Evolutionary conservation across 208 protist species (phyloP).

Genomic region (Crithidia fasciculata): DNA sequence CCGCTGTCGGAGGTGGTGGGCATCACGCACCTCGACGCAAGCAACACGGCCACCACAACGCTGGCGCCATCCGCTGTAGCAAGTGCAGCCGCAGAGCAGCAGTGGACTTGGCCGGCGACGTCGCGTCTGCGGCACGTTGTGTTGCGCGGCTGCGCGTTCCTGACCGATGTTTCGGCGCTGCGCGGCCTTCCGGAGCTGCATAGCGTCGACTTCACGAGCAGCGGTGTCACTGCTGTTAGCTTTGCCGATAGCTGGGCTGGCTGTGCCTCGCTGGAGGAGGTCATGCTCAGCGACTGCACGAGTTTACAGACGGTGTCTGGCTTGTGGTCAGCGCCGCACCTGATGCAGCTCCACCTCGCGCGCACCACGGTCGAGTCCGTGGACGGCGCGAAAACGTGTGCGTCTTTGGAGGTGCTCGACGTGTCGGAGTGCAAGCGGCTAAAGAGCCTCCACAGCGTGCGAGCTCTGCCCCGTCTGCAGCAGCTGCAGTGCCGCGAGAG

Average conservation of each 20-base stretch:
- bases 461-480: conserved; percentile 28
- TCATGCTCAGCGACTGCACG: conserved; percentile 16
- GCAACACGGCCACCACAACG: not conserved
- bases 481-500: conserved; percentile 27
- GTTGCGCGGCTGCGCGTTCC: conserved; percentile 33
- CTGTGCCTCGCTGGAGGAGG: conserved; percentile 16
- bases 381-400: not conserved
- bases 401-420: conserved; percentile 29
- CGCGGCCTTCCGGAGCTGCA: conserved; percentile 27
- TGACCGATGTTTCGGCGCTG: conserved; percentile 35
- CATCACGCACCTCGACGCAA: conserved; percentile 28
- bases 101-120: conserved; percentile 8
- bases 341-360: conserved; percentile 21
- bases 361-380: conserved; percentile 2
- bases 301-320: conserved; percentile 7
- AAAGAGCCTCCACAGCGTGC: conserved; percentile 14
- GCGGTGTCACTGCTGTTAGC: conserved; percentile 19
- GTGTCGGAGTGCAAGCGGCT: conserved; percentile 17
- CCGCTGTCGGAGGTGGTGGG: conserved; percentile 7
- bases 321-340: conserved; percentile 18
- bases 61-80: not conserved
- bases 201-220: conserved; percentile 35
- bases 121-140: conserved; percentile 28
- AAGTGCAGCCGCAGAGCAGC: conserved; percentile 5
- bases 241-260: conserved; percentile 15